phyloP scores from a whole-genome alignment of 129 eudicot species.

The Deinandra increscens region DNA sequence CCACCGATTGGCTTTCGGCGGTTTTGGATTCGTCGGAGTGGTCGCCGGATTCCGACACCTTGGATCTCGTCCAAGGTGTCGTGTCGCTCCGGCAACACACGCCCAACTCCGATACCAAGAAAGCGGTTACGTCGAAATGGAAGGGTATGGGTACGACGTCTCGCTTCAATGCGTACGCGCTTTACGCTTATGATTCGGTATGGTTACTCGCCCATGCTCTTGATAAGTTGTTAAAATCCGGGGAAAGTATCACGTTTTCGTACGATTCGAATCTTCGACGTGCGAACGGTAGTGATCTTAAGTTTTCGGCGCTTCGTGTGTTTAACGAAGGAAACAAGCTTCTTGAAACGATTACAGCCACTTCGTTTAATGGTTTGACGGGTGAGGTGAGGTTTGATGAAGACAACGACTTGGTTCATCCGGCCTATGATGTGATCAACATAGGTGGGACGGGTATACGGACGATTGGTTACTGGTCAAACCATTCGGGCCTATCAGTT shows the following conservation, averaged over 20 bases:
- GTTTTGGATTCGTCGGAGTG: constrained; percentile 63
- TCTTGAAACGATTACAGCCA: constrained; percentile 43
- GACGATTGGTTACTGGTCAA: constrained; percentile 85
- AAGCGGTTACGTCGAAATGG: constrained; percentile 44
- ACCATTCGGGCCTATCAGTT: constrained; percentile 71
- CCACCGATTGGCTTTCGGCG: constrained; percentile 93
- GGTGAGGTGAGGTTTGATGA: constrained; percentile 68
- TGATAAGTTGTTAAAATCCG: constrained; percentile 48
- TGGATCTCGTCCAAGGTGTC: constrained; percentile 72
- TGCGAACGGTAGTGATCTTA: constrained; percentile 41
- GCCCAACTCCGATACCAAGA: constrained; percentile 54
- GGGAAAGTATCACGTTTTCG: constrained; percentile 53
- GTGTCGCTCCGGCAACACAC: constrained; percentile 73
- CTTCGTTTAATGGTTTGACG: constrained; percentile 60
- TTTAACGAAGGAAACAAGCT: constrained; percentile 67
- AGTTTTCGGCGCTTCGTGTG: constrained; percentile 49
- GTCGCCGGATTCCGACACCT: constrained; percentile 36
- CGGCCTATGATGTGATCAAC: constrained; percentile 78
- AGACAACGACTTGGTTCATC: constrained; percentile 60
- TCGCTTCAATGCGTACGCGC: constrained; percentile 68
- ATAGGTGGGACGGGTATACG: constrained; percentile 67
- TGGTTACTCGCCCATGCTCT: constrained; percentile 92
- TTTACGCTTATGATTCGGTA: constrained; percentile 87
- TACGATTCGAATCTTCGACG: constrained; percentile 52
- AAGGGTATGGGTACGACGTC: constrained; percentile 38